phyloP scores from a whole-genome alignment of 331 rosid genomes.

The Malus hybrid region DNA sequence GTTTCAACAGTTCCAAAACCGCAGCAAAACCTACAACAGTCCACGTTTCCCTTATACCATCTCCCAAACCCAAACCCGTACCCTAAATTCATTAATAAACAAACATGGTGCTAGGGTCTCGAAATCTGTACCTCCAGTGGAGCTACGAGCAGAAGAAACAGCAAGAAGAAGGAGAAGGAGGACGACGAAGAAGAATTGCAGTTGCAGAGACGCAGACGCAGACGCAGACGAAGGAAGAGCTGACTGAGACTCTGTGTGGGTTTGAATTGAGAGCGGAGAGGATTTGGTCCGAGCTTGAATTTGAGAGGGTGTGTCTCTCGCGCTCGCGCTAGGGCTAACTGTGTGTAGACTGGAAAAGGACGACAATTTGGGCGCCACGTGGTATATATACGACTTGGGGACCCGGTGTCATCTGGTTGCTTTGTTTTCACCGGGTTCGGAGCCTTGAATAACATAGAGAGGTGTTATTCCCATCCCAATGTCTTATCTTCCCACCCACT shows the following conservation, averaged over 20 bases:
- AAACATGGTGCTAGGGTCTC: not conserved
- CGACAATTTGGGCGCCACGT: not conserved
- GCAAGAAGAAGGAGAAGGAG: not conserved
- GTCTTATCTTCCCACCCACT: too few relatives aligned
- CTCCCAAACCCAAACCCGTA: not conserved
- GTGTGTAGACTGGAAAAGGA: not conserved
- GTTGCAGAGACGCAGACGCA: not conserved
- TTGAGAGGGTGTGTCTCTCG: not conserved
- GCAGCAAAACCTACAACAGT: not conserved
- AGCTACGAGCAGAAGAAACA: not conserved
- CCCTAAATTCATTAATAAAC: not conserved
- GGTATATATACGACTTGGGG: not conserved
- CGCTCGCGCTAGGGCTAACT: conserved; percentile 6
- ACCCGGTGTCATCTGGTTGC: not conserved
- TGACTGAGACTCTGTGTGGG: not conserved
- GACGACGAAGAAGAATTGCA: not conserved
- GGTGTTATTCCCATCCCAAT: too few relatives aligned
- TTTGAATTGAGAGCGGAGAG: not conserved
- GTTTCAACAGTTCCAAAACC: not conserved
- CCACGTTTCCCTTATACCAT: not conserved
- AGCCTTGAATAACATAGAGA: not conserved
- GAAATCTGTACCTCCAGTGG: not conserved
- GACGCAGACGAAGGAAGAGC: not conserved
- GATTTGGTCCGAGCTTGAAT: not conserved
- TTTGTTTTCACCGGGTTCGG: not conserved